Conservation (phyloP, 2,329 filamentous ascomycete species). For the Escovopsis sp. region DNA sequence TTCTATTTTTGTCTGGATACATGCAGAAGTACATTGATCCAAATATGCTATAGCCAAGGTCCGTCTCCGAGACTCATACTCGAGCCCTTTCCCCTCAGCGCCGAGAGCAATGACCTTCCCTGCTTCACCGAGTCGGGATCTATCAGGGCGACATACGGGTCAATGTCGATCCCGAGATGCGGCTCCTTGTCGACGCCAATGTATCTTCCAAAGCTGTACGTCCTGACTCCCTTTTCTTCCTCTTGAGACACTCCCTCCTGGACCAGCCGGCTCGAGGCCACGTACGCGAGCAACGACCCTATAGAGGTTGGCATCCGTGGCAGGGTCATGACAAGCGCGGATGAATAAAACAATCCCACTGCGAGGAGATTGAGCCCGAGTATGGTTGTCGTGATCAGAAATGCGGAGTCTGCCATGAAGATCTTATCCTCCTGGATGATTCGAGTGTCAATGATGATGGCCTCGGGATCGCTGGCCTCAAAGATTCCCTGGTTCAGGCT, state of each 20-base stretch:
- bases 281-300: conserved; percentile 30
- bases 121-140: conserved; percentile 4
- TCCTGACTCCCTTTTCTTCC: background rate
- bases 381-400: conserved; percentile 28
- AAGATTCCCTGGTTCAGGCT: conserved; percentile 28
- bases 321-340: conserved; percentile 26
- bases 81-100: no score
- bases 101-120: background rate
- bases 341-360: conserved; percentile 26
- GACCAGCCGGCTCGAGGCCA: conserved; percentile 31
- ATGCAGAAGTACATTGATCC: no score
- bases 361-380: conserved; percentile 28
- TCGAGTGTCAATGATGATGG: conserved; percentile 5
- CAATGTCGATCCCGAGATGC: conserved; percentile 37
- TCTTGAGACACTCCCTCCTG: background rate
- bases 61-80: no score
- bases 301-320: conserved; percentile 37
- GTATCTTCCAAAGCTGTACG: conserved; percentile 35
- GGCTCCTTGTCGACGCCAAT: conserved; percentile 29
- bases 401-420: conserved; percentile 32
- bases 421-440: conserved; percentile 24
- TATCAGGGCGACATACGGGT: conserved; percentile 25
- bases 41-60: no score
- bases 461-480: background rate
- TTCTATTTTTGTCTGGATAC: no score